These are phyloP conservation scores for Geosiphon pyriformis DNA, from an alignment of 192 early-diverging fungal species.

Conservation along the genomic window DNA sequence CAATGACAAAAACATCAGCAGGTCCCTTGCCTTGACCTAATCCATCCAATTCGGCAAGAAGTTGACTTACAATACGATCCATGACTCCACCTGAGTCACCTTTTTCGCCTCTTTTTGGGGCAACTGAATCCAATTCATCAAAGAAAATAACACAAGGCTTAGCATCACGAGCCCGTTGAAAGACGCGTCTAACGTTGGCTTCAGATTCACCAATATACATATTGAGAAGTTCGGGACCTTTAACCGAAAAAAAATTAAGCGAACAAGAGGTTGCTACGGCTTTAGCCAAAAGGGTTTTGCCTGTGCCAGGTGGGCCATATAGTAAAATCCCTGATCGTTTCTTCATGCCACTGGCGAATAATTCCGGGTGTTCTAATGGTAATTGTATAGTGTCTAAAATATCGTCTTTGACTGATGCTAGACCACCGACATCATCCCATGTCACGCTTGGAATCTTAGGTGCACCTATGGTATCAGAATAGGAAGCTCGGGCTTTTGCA, in stretches of 20 bases:
- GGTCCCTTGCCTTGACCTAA: conserved; percentile 62
- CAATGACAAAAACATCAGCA: conserved; percentile 94
- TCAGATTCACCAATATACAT: conserved; percentile 99
- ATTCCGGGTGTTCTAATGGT: conserved; percentile 90
- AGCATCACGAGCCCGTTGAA: conserved; percentile 94
- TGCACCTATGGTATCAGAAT: conserved; percentile 90
- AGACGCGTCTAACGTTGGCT: conserved; percentile 92
- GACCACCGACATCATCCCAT: conserved; percentile 97
- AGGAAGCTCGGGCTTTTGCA: conserved; percentile 67
- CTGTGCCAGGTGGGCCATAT: conserved; percentile 97
- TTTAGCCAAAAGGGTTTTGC: conserved; percentile 97
- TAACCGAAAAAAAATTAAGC: conserved; percentile 97
- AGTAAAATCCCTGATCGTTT: conserved; percentile 90
- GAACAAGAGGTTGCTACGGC: conserved; percentile 97
- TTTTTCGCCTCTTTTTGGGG: conserved; percentile 95
- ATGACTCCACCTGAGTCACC: conserved; percentile 98
- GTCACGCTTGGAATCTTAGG: conserved; percentile 98
- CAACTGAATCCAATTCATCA: conserved; percentile 97
- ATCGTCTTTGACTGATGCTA: conserved; percentile 85
- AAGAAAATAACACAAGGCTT: conserved; percentile 98
- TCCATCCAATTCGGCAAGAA: conserved; percentile 94
- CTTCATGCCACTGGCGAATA: conserved; percentile 92
- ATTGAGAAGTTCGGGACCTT: conserved; percentile 97
- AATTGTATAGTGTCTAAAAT: conserved; percentile 96
- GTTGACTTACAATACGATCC: conserved; percentile 97